Conservation (phyloP, 1,284 basidiomycete genomes). For the Garcileccinum viscosum region DNA sequence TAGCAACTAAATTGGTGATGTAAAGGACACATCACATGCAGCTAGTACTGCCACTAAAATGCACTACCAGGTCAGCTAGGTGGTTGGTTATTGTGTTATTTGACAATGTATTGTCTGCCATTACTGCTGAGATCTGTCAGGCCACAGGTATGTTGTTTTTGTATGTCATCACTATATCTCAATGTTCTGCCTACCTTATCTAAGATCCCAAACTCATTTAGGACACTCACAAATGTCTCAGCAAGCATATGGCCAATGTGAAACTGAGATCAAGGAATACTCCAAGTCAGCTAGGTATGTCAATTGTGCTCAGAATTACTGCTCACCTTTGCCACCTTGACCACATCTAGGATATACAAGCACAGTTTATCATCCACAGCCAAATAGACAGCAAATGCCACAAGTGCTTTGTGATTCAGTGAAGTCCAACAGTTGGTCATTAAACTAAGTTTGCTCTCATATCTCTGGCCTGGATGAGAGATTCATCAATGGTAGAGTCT, state of each 20-base stretch:
- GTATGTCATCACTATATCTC: no score
- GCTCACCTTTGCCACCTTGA: no score
- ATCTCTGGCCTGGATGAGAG: no score
- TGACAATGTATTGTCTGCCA: not conserved
- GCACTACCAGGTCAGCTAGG: not conserved
- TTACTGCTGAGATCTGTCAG: not conserved
- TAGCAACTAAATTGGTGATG: not conserved
- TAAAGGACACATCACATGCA: not conserved
- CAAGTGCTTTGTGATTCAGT: slow-evolving; percentile 14
- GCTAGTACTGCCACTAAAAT: not conserved
- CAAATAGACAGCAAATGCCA: slow-evolving; percentile 10
- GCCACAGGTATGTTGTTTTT: not conserved
- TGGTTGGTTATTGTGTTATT: not conserved
- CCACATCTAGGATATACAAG: slow-evolving; percentile 3
- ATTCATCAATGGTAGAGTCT: no score
- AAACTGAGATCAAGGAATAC: not conserved
- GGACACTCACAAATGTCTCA: not conserved
- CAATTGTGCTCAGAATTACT: no score
- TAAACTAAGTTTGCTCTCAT: no score
- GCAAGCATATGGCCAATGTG: not conserved
- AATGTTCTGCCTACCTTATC: not conserved
- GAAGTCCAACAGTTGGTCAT: slow-evolving; percentile 21
- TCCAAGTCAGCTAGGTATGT: not conserved
- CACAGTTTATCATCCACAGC: not conserved
- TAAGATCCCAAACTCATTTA: not conserved